phyloP scores from a whole-genome alignment of 2,329 filamentous ascomycete genomes.

The Aspergillus quadrilineatus region DNA sequence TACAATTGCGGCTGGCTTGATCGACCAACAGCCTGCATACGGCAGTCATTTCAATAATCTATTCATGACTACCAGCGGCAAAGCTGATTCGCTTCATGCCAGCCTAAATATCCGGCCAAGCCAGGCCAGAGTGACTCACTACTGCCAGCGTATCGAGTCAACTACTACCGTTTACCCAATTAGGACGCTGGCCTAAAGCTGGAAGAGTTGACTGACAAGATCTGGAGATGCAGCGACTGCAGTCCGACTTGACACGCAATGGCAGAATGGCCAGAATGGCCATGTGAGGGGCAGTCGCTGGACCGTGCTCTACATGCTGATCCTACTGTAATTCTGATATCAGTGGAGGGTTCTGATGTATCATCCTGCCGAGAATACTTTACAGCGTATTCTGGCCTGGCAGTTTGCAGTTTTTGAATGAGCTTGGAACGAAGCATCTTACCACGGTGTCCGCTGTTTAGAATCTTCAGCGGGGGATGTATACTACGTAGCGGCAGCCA shows the following conservation, averaged over 20 bases:
- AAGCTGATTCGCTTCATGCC: conserved; percentile 5
- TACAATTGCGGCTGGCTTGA: conserved; percentile 6
- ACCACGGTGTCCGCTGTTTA: neutral
- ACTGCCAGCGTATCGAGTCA: neutral
- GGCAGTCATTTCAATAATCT: conserved; percentile 1
- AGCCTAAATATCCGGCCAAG: neutral
- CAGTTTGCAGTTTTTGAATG: neutral
- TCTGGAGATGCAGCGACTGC: conserved; percentile 18
- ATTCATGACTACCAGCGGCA: conserved; percentile 4
- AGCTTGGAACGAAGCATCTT: neutral
- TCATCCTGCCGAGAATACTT: neutral
- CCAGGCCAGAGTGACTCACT: conserved; percentile 1
- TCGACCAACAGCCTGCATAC: conserved; percentile 3
- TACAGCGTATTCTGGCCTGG: neutral
- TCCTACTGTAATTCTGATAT: conserved; percentile 5
- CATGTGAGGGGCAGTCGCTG: conserved; percentile 20
- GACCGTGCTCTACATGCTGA: conserved; percentile 20
- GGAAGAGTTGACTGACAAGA: neutral
- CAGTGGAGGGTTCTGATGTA: neutral
- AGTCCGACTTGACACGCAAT: conserved; percentile 13
- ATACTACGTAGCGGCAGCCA: neutral
- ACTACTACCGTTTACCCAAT: neutral
- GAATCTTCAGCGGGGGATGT: neutral
- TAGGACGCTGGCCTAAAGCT: neutral
- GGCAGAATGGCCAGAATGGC: conserved; percentile 3